Conservation (phyloP, 2,329 filamentous ascomycete genomes). For the Arthroderma sp. region DNA sequence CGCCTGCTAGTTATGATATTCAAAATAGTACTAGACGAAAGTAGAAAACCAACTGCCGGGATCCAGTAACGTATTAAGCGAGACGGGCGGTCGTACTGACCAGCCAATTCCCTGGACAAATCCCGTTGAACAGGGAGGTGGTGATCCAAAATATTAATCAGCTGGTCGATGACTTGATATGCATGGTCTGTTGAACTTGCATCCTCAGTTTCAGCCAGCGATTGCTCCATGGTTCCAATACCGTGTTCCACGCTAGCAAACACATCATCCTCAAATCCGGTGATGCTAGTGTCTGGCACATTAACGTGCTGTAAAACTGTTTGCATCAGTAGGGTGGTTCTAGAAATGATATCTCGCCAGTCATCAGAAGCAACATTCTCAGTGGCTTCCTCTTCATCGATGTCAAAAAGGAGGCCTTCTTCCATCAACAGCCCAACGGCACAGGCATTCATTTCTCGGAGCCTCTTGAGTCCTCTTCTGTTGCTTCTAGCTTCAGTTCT, state of each 20-base stretch:
- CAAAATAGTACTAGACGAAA: slow-evolving; percentile 80
- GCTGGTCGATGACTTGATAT: slow-evolving; percentile 20
- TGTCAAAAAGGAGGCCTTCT: slow-evolving; percentile 60
- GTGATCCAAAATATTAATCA: slow-evolving; percentile 48
- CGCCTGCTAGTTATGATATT: slow-evolving; percentile 60
- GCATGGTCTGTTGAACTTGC: slow-evolving; percentile 13
- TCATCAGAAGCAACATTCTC: slow-evolving; percentile 33
- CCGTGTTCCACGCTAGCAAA: slow-evolving; percentile 48
- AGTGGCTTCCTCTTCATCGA: slow-evolving; percentile 45
- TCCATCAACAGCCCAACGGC: slow-evolving; percentile 78
- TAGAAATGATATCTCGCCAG: slow-evolving; percentile 64
- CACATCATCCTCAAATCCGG: slow-evolving; percentile 43
- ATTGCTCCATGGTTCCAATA: slow-evolving; percentile 42
- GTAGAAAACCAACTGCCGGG: slow-evolving; percentile 53
- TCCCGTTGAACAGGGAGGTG: slow-evolving; percentile 55
- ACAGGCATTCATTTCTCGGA: slow-evolving; percentile 71
- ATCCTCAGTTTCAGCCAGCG: slow-evolving; percentile 29
- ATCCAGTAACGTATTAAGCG: slow-evolving; percentile 77
- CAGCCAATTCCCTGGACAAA: slow-evolving; percentile 43
- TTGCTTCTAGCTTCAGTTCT: slow-evolving; percentile 64
- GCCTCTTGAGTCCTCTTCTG: slow-evolving; percentile 53
- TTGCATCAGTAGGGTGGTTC: slow-evolving; percentile 75
- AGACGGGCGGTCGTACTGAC: slow-evolving; percentile 61
- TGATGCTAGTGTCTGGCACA: slow-evolving; percentile 41
- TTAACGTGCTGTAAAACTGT: slow-evolving; percentile 64